Evolutionary conservation across 116 monocot genomes (phyloP), one percentile per base, ranked within the genome.

Genomic region (Trichopus zeylanicus): DNA sequence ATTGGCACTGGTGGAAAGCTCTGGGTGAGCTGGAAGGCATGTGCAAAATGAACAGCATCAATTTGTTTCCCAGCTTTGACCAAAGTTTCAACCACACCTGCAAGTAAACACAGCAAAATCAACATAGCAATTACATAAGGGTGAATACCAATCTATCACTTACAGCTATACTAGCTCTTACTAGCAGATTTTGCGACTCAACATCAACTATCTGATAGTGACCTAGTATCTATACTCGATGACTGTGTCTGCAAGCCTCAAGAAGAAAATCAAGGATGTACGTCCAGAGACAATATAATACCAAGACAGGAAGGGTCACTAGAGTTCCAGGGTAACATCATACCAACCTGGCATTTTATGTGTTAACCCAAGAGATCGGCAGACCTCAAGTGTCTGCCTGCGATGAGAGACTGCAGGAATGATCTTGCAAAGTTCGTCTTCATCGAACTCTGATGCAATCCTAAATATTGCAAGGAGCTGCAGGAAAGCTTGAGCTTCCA

Each of bases 341-440:
- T 70, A 80, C 83, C 68, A 74, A 88, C 88, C 88, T 88, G 80
- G 83, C 31, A 75, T 68, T 83, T 55, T 77, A 54, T 83, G 75
- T 57, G 63, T 64, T 66, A 83, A 63, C 38, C 83, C 80, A 70
- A 83, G 71, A 74, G 83, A 58, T 22, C 66, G 80, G 77, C 88
- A 88, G 55, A 80, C 71, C 59, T 66, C 63, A 66, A 77, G 65
- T 53, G 83, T 70, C 69, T 77, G 77, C 71, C 70, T 79, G 33
- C 76, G 73, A 59, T 62, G 67, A 55, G 79, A 76, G 24, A 83
- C 57, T 61, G 80, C 64, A 68, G 83, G 51, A 56, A 88, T 62
- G 46, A 88, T 67, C 66, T 88, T 79, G 71, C 79, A 82, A 52
- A 88, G 76, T 57, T 77, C 71, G 29, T 88, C 82, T 74, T 80